Evolutionary conservation across 1,139 yeast genomes (phyloP).

Genomic region (Magnusiomyces fungicola): DNA sequence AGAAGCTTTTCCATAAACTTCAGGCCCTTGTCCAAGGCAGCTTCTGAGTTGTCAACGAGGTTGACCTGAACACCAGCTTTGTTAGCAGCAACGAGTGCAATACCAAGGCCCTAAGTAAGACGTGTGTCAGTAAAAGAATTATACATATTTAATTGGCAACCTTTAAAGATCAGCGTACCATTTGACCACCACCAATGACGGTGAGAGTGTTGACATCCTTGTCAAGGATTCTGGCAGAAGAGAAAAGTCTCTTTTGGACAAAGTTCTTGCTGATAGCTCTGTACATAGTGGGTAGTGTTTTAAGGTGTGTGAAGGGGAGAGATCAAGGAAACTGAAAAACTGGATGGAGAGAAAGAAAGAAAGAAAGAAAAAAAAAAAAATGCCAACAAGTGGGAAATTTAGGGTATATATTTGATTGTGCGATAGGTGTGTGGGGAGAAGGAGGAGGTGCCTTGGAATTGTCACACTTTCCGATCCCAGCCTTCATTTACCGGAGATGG

Average conservation of each 20-base stretch:
- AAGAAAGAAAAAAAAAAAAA: not conserved
- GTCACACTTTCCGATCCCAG: no score
- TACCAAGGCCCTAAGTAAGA: constrained; percentile 35
- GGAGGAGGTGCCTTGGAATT: no score
- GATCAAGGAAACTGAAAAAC: not conserved
- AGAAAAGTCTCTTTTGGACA: constrained; percentile 9
- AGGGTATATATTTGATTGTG: no score
- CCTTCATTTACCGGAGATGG: no score
- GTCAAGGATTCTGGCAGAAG: constrained; percentile 8
- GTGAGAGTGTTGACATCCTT: constrained; percentile 24
- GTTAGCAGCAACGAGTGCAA: constrained; percentile 39
- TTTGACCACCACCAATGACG: constrained; percentile 38
- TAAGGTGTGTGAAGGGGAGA: not conserved
- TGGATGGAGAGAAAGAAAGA: not conserved
- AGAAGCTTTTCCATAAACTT: constrained; percentile 30
- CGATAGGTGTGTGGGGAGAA: no score
- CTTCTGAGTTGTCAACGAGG: constrained; percentile 32
- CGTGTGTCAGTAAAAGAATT: not conserved
- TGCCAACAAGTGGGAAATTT: not conserved
- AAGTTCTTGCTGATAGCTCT: not conserved
- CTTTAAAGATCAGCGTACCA: constrained; percentile 18
- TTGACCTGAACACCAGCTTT: constrained; percentile 35
- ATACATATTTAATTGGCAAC: not conserved
- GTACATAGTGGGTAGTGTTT: not conserved
- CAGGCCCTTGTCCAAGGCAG: constrained; percentile 30